Evolutionary conservation across 306 rosid species (phyloP).

Genomic region (Quercus parvula): DNA sequence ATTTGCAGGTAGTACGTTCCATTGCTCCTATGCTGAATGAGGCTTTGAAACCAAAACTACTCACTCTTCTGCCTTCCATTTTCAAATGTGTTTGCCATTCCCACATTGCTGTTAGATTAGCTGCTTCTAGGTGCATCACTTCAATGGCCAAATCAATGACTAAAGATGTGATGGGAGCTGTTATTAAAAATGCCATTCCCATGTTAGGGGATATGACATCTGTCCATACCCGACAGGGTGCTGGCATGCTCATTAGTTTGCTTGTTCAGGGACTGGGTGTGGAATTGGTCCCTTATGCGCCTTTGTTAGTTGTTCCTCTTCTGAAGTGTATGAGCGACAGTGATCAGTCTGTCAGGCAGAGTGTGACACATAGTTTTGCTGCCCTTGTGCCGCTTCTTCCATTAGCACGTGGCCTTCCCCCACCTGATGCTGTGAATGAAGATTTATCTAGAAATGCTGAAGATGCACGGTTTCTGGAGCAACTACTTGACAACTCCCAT

Average conservation of each 20-base stretch:
- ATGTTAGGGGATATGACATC: constrained; percentile 84
- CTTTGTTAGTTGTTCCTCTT: constrained; percentile 94
- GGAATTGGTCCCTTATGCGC: constrained; percentile 87
- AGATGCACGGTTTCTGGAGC: constrained; percentile 86
- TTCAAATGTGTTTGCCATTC: constrained; percentile 74
- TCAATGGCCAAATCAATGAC: constrained; percentile 94
- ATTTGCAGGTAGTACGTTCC: constrained; percentile 79
- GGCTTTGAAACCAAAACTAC: constrained; percentile 73
- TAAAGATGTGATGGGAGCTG: constrained; percentile 75
- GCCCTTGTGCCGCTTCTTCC: constrained; percentile 99
- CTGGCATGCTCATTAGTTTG: constrained; percentile 92
- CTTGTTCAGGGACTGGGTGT: constrained; percentile 93
- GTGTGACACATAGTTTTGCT: constrained; percentile 99
- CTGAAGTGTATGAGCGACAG: constrained; percentile 93
- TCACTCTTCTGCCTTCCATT: constrained; percentile 83
- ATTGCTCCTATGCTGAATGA: constrained; percentile 72
- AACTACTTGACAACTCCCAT: constrained; percentile 93
- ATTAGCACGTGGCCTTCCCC: constrained; percentile 92
- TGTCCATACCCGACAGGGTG: constrained; percentile 91
- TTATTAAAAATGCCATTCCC: constrained; percentile 76
- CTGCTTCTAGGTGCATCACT: constrained; percentile 93
- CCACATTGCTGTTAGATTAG: constrained; percentile 94
- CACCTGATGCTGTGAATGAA: constrained; percentile 71
- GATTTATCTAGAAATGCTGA: constrained; percentile 61
- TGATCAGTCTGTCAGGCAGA: constrained; percentile 91